phyloP scores from a whole-genome alignment of 164 flowering plant species.

The Berberis thunbergii region DNA sequence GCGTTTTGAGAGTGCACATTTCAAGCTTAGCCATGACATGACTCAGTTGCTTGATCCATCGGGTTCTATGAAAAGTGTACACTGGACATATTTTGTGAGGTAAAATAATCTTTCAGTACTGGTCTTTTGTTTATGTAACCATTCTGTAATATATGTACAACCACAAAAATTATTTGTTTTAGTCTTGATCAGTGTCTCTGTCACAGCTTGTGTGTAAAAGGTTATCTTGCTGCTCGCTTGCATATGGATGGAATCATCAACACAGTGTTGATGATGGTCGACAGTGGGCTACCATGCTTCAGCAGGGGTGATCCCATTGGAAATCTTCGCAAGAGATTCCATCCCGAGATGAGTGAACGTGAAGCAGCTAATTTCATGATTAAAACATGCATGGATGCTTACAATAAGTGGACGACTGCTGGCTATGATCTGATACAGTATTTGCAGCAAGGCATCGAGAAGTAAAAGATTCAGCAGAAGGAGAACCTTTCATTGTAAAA shows the following conservation, averaged over 20 bases:
- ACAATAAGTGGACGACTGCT: slow-evolving; percentile 97
- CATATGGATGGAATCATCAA: slow-evolving; percentile 86
- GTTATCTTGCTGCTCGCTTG: slow-evolving; percentile 89
- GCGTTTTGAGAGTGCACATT: slow-evolving; percentile 98
- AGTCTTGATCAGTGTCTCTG: background rate
- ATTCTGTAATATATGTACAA: background rate
- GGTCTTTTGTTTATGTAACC: background rate
- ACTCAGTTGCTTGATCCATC: slow-evolving; percentile 97
- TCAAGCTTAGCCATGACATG: slow-evolving; percentile 99
- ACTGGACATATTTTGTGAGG: slow-evolving; percentile 86
- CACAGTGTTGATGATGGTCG: slow-evolving; percentile 75
- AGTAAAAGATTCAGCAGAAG: slow-evolving; percentile 18
- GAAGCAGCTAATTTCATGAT: slow-evolving; percentile 97
- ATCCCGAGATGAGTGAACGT: slow-evolving; percentile 92
- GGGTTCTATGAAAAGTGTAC: slow-evolving; percentile 96
- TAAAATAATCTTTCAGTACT: slow-evolving; percentile 8
- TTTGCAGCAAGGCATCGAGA: slow-evolving; percentile 93
- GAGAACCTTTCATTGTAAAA: too few species aligned
- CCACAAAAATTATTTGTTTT: background rate
- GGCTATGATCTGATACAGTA: slow-evolving; percentile 96
- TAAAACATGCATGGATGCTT: slow-evolving; percentile 74
- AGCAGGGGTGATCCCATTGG: slow-evolving; percentile 94
- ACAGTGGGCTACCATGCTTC: slow-evolving; percentile 96
- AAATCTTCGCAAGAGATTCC: slow-evolving; percentile 90
- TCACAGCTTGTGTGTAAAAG: slow-evolving; percentile 87